Conservation (phyloP, 2,329 filamentous ascomycete species). For the Pseudophaeomoniella oleicola region DNA sequence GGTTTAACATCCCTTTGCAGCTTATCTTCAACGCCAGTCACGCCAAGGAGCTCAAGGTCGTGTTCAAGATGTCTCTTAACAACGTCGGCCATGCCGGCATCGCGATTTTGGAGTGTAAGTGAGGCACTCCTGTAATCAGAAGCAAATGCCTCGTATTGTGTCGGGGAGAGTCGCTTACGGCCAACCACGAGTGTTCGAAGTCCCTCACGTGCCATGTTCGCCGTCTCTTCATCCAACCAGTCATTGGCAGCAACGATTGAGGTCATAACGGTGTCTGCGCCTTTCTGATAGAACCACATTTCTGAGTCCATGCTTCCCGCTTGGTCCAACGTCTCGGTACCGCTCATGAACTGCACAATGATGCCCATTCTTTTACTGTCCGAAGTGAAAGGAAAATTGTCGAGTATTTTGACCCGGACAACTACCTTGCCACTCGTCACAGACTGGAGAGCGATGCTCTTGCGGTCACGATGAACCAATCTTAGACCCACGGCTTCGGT, state of each 20-base stretch:
- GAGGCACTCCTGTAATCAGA: slow-evolving; percentile 63
- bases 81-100: slow-evolving; percentile 65
- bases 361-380: slow-evolving; percentile 98
- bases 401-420: slow-evolving; percentile 75
- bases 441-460: slow-evolving; percentile 68
- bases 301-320: slow-evolving; percentile 33
- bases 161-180: slow-evolving; percentile 65
- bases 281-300: slow-evolving; percentile 98
- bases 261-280: slow-evolving; percentile 96
- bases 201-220: slow-evolving; percentile 98
- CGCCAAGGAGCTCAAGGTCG: slow-evolving; percentile 84
- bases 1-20: slow-evolving; percentile 92
- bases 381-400: slow-evolving; percentile 94
- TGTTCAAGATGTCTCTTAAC: slow-evolving; percentile 70
- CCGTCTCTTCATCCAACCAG: slow-evolving; percentile 96
- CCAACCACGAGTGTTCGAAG: slow-evolving; percentile 88
- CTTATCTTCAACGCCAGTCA: slow-evolving; percentile 95
- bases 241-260: slow-evolving; percentile 89
- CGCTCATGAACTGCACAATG: slow-evolving; percentile 69
- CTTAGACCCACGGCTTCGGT: slow-evolving; percentile 84
- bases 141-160: slow-evolving; percentile 72
- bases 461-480: slow-evolving; percentile 71
- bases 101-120: slow-evolving; percentile 63
- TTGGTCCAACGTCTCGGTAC: slow-evolving; percentile 31
- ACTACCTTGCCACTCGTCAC: slow-evolving; percentile 58